phyloP scores from a whole-genome alignment of 495 filamentous ascomycete species.

The Daldinia bambusicola region DNA sequence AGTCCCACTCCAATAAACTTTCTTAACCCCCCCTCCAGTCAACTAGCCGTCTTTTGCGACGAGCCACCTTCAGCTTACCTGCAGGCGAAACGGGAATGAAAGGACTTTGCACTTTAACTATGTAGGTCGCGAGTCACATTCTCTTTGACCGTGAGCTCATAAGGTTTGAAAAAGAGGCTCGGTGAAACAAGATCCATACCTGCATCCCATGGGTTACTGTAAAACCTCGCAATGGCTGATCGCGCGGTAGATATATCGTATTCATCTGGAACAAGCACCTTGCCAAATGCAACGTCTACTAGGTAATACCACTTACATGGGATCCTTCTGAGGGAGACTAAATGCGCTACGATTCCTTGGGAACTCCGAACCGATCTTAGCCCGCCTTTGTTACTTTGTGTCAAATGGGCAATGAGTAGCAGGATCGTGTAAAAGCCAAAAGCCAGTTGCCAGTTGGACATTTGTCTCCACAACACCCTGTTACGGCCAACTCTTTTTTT shows the following conservation, averaged over 20 bases:
- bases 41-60: slow-evolving; percentile 29
- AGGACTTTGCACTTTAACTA: slow-evolving; percentile 25
- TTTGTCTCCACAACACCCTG: slow-evolving; percentile 28
- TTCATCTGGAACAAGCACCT: slow-evolving; percentile 16
- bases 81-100: slow-evolving; percentile 34
- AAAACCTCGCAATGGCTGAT: slow-evolving; percentile 28
- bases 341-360: slow-evolving; percentile 27
- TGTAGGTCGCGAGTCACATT: slow-evolving; percentile 33
- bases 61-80: slow-evolving; percentile 33
- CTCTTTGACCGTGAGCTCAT: slow-evolving; percentile 12
- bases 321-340: slow-evolving; percentile 13
- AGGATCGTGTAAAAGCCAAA: slow-evolving; percentile 14
- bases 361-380: slow-evolving; percentile 21
- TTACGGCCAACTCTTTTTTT: slow-evolving; percentile 27
- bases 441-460: slow-evolving; percentile 21
- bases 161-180: slow-evolving; percentile 37
- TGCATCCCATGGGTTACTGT: slow-evolving; percentile 18
- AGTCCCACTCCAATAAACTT: slow-evolving; percentile 33
- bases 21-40: slow-evolving; percentile 9
- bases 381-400: slow-evolving; percentile 13
- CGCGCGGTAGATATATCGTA: slow-evolving; percentile 18
- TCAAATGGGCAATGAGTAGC: slow-evolving; percentile 25
- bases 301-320: not conserved
- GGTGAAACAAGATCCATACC: slow-evolving; percentile 43
- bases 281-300: not conserved